These are phyloP conservation scores for Globisporangium lucens DNA, from an alignment of 352 stramenopile species.

Conservation along the genomic window DNA sequence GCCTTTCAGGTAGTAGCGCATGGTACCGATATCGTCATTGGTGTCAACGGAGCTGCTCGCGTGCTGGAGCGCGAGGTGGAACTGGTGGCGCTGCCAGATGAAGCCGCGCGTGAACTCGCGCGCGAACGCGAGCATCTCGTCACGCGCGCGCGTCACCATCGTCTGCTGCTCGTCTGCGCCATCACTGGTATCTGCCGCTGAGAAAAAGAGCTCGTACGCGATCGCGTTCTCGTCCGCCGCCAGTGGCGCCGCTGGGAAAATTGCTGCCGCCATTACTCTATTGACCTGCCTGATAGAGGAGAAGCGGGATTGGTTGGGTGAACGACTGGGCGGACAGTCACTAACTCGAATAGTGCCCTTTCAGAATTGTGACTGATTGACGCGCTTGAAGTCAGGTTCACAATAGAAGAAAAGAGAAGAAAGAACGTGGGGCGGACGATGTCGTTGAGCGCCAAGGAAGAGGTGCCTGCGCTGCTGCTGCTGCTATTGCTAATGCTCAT, in stretches of 20 bases:
- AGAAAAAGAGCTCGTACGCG: slow-evolving; percentile 42
- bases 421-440: slow-evolving; percentile 17
- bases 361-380: neutral
- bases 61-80: slow-evolving; percentile 30
- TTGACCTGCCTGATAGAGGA: neutral
- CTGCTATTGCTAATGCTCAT: neutral
- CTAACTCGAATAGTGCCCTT: neutral
- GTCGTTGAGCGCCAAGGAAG: slow-evolving; percentile 53
- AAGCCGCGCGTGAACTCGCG: slow-evolving; percentile 37
- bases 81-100: slow-evolving; percentile 54
- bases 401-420: slow-evolving; percentile 7
- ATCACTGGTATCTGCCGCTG: neutral
- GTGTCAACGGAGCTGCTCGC: neutral
- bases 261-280: neutral
- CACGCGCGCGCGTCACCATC: slow-evolving; percentile 15
- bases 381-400: neutral
- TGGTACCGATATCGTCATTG: neutral
- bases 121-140: slow-evolving; percentile 25
- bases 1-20: slow-evolving; percentile 35
- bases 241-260: slow-evolving; percentile 3
- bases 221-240: slow-evolving; percentile 18
- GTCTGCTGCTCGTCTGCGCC: slow-evolving; percentile 5
- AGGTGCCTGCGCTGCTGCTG: slow-evolving; percentile 24
- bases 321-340: neutral
- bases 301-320: neutral